A percentile compares a stretch with the other conserved stretches of the same genome.
Conservation (phyloP, 345 rosid species). For the Bruguiera sexangula region DNA sequence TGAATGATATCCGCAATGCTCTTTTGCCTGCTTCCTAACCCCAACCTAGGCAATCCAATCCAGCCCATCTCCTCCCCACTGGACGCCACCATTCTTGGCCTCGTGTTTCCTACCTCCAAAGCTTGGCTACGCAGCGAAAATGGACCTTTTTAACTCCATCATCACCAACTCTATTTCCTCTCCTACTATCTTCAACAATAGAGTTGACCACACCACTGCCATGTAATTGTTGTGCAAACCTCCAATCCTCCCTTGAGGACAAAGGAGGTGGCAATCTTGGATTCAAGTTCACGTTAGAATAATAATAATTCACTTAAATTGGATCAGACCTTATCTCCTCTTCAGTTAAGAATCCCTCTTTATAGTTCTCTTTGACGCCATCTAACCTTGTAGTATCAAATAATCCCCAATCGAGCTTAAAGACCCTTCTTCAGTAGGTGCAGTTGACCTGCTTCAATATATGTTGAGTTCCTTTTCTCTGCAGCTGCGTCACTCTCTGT, state of each 20-base stretch:
- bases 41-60: constrained; percentile 65
- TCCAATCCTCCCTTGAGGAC: constrained; percentile 79
- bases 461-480: constrained; percentile 62
- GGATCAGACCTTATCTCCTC: constrained; percentile 88
- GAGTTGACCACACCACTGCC: constrained; percentile 35
- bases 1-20: constrained; percentile 83
- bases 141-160: constrained; percentile 32
- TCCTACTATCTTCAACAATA: constrained; percentile 58
- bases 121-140: constrained; percentile 68
- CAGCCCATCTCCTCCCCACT: constrained; percentile 86
- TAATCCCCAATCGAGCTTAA: constrained; percentile 63
- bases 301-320: constrained; percentile 62
- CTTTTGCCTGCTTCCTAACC: constrained; percentile 66
- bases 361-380: constrained; percentile 26
- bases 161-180: constrained; percentile 37
- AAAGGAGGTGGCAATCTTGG: constrained; percentile 92
- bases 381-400: constrained; percentile 33
- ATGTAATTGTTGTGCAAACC: constrained; percentile 60
- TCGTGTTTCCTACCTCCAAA: constrained; percentile 50
- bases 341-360: constrained; percentile 48
- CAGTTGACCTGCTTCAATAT: constrained; percentile 89
- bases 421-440: constrained; percentile 88
- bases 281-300: constrained; percentile 69
- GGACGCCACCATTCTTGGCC: constrained; percentile 34
- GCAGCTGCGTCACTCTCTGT: neutral